Conservation (phyloP, 345 rosid species). For the Anastatica hierochuntica region DNA sequence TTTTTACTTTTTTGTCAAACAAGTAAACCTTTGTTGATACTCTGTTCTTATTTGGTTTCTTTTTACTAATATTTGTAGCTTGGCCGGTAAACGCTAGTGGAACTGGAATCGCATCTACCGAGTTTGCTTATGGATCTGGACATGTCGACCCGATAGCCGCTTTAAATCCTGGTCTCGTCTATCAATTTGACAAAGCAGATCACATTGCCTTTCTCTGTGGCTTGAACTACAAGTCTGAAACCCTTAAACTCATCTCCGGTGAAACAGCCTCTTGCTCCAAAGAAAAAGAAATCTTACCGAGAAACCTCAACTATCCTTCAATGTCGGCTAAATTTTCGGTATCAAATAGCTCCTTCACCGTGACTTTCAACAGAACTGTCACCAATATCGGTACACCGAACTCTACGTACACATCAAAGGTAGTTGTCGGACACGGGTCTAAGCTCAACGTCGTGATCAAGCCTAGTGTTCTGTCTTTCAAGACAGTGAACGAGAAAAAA, state of each 20-base stretch:
- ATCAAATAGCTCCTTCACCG: conserved; percentile 3
- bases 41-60: neutral
- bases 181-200: conserved; percentile 15
- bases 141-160: conserved; percentile 41
- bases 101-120: neutral
- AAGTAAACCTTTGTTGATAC: neutral
- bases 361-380: no score
- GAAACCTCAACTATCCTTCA: conserved; percentile 53
- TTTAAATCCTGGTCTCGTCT: conserved; percentile 28
- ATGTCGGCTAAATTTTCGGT: conserved; percentile 12
- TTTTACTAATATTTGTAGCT: conserved; percentile 19
- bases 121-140: conserved; percentile 50
- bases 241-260: conserved; percentile 20
- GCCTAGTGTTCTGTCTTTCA: conserved; percentile 29
- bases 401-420: conserved; percentile 33
- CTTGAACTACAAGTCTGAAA: conserved; percentile 10
- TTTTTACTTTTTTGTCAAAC: neutral
- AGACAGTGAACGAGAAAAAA: conserved; percentile 26
- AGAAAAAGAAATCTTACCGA: neutral
- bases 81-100: neutral
- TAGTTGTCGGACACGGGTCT: neutral
- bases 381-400: conserved; percentile 38
- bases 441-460: conserved; percentile 17
- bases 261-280: conserved; percentile 28
- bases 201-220: conserved; percentile 36